Conservation (phyloP, 2,329 filamentous ascomycete genomes). For the Fusarium pilosicola region DNA sequence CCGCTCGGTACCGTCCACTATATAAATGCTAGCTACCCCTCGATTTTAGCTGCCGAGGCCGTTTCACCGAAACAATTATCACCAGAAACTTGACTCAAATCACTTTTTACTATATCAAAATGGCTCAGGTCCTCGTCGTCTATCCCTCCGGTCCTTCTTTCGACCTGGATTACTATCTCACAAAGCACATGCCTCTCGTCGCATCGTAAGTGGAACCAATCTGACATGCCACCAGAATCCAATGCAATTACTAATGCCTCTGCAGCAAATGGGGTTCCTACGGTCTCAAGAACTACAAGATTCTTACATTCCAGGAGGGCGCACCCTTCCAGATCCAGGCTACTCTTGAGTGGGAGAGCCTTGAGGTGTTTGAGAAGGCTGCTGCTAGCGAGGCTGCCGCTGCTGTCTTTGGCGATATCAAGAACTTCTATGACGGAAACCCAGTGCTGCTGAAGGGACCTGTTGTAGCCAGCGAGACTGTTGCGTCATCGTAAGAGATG, state of each 20-base stretch:
- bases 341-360: conserved; percentile 34
- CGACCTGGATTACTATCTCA: conserved; percentile 42
- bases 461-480: conserved; percentile 11
- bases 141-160: conserved; percentile 43
- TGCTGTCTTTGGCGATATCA: conserved; percentile 39
- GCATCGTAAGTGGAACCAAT: conserved; percentile 24
- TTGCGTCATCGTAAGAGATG: conserved; percentile 2
- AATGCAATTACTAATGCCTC: background rate
- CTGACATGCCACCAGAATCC: background rate
- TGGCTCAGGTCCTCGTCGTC: conserved; percentile 41
- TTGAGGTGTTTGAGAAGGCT: conserved; percentile 34
- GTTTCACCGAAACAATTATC: background rate
- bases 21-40: conserved; percentile 13
- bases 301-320: conserved; percentile 31
- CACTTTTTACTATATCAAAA: background rate
- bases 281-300: conserved; percentile 38
- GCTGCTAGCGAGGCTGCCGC: background rate
- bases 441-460: conserved; percentile 40
- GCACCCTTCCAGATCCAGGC: conserved; percentile 40
- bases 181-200: conserved; percentile 43
- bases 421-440: conserved; percentile 26
- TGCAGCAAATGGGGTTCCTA: conserved; percentile 31
- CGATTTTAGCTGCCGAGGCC: conserved; percentile 5
- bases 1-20: background rate
- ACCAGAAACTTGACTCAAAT: background rate